Percentiles rank a stretch among this genome's conserved stretches.
phyloP scores from a whole-genome alignment of 225 moss, liverwort and hornwort species.

The Rhytidiadelphus loreus region DNA sequence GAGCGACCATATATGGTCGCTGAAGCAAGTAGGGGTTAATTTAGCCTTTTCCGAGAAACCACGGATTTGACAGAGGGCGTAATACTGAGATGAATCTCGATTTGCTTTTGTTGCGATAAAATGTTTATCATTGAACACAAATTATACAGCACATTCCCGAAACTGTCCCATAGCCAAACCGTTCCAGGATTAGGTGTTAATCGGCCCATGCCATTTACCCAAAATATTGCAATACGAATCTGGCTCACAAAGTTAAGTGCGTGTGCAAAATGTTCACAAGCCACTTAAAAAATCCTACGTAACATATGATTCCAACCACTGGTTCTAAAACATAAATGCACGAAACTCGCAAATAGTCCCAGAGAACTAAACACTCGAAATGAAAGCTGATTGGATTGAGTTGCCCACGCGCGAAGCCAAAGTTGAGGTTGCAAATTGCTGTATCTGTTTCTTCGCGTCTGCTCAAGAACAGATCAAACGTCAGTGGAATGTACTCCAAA shows the following conservation, averaged over 20 bases:
- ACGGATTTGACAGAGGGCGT: too few species aligned
- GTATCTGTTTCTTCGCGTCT: conserved; percentile 64
- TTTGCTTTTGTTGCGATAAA: not conserved
- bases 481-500: not conserved
- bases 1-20: not conserved
- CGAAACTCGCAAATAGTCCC: not conserved
- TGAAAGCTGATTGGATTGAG: conserved; percentile 44
- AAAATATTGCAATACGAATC: not conserved
- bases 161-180: not conserved
- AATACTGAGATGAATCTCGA: not conserved
- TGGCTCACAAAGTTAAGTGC: not conserved
- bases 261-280: not conserved
- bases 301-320: not conserved
- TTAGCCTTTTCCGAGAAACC: not conserved
- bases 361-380: conserved; percentile 31
- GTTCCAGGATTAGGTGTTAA: not conserved
- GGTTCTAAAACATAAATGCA: conserved; percentile 1
- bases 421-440: conserved; percentile 42
- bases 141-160: not conserved
- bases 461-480: not conserved
- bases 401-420: conserved; percentile 41
- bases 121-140: not conserved
- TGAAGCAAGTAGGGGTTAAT: not conserved
- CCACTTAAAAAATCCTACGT: not conserved
- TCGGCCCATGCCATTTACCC: not conserved